Conservation (phyloP, 2,329 filamentous ascomycete species). For the Pestalotiopsis sp. region DNA sequence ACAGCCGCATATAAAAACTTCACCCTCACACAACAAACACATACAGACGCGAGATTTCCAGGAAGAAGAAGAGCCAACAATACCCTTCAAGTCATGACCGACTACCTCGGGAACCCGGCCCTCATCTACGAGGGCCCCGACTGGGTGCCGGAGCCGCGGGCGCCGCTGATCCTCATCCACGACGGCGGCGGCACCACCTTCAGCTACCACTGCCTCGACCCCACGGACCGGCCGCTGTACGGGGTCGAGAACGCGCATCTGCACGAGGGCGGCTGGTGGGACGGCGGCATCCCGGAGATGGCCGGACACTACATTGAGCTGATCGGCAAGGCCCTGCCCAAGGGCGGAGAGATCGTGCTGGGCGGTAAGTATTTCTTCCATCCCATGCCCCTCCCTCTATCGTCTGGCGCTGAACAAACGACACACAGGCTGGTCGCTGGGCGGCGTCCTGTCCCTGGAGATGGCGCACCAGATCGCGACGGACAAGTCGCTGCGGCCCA, state of each 20-base stretch:
- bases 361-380: slow-evolving; percentile 36
- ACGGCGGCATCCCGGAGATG: slow-evolving; percentile 56
- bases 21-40: neutral
- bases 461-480: slow-evolving; percentile 43
- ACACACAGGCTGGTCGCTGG: slow-evolving; percentile 50
- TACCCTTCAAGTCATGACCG: neutral
- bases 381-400: no score
- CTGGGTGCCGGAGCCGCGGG: slow-evolving; percentile 18
- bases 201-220: slow-evolving; percentile 54
- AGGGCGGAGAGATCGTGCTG: slow-evolving; percentile 43
- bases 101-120: slow-evolving; percentile 22
- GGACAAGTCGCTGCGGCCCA: slow-evolving; percentile 25
- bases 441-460: slow-evolving; percentile 52
- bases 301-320: slow-evolving; percentile 48
- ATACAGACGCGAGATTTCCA: neutral
- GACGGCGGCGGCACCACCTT: slow-evolving; percentile 63
- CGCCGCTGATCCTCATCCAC: slow-evolving; percentile 58
- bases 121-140: slow-evolving; percentile 27
- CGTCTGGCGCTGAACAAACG: neutral
- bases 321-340: slow-evolving; percentile 40
- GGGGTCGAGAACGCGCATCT: slow-evolving; percentile 58
- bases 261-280: slow-evolving; percentile 44
- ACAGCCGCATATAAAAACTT: no score
- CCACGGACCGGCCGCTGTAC: slow-evolving; percentile 49
- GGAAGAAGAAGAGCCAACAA: no score